Evolutionary conservation across 163 green algal genomes (phyloP).

Genomic region (Prototheca cutis): DNA sequence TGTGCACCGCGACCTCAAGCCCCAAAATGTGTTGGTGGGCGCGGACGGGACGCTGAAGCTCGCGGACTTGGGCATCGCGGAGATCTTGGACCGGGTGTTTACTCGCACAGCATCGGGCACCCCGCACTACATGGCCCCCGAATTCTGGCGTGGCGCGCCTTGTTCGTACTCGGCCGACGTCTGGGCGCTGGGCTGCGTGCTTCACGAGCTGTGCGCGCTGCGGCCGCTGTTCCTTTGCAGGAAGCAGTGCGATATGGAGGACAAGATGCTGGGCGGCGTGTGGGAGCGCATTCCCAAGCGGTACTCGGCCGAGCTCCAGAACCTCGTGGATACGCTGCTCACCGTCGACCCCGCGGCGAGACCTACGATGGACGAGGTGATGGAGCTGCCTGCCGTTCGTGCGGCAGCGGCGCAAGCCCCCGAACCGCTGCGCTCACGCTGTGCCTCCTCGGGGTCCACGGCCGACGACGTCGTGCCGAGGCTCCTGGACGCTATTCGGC

Average conservation of each 20-base stretch:
- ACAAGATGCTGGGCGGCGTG: conserved; percentile 9
- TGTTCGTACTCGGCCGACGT: conserved; percentile 65
- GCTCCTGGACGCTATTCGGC: background rate
- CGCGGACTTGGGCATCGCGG: conserved; percentile 75
- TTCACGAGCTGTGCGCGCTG: conserved; percentile 48
- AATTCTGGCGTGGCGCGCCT: conserved; percentile 47
- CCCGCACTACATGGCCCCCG: conserved; percentile 53
- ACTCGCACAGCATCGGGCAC: conserved; percentile 63
- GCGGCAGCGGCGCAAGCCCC: background rate
- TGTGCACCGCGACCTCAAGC: conserved; percentile 63
- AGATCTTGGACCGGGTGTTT: conserved; percentile 58
- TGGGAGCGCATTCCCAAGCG: conserved; percentile 5
- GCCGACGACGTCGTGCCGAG: background rate
- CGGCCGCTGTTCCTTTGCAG: conserved; percentile 32
- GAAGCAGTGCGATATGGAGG: conserved; percentile 7
- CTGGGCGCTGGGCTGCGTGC: conserved; percentile 65
- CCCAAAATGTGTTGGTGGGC: conserved; percentile 33
- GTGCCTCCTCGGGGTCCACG: background rate
- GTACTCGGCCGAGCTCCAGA: conserved; percentile 9
- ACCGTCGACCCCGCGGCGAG: background rate
- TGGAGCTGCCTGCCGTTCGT: conserved; percentile 2
- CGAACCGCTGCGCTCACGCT: background rate
- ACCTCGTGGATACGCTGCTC: conserved; percentile 6
- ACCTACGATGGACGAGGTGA: conserved; percentile 19
- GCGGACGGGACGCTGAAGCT: conserved; percentile 35